These are phyloP conservation scores for Tetrahymena thermophila DNA, from an alignment of 73 alveolate genomes.

Conservation along the genomic window DNA sequence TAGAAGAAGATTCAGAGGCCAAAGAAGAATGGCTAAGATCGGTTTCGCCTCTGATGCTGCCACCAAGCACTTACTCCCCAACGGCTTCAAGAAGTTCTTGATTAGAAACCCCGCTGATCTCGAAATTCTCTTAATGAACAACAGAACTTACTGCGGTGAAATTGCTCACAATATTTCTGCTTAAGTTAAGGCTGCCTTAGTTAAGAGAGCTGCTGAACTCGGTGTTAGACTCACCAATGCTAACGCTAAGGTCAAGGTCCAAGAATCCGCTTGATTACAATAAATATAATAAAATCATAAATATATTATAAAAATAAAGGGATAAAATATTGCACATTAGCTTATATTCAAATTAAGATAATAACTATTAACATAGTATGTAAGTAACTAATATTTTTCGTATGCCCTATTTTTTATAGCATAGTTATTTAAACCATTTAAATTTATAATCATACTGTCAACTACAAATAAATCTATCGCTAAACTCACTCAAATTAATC, in stretches of 20 bases:
- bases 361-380: not conserved
- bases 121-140: conserved; percentile 96
- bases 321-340: not conserved
- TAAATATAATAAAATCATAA: not conserved
- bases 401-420: conserved; percentile 1
- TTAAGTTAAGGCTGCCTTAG: conserved; percentile 79
- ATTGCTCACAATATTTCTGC: conserved; percentile 91
- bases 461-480: not conserved
- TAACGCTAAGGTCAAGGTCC: conserved; percentile 77
- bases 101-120: conserved; percentile 83
- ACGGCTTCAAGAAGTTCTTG: conserved; percentile 91
- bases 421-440: not conserved
- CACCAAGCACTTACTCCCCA: conserved; percentile 79
- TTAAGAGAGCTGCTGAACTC: conserved; percentile 95
- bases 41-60: conserved; percentile 94
- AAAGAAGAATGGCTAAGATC: conserved; percentile 82
- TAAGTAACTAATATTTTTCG: not conserved
- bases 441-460: not conserved
- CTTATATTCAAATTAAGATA: not conserved
- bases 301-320: not conserved
- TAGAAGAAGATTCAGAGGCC: conserved; percentile 98
- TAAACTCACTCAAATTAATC: not conserved
- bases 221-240: conserved; percentile 90
- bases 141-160: conserved; percentile 94
- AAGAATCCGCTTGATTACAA: conserved; percentile 27